Percentiles rank a stretch among this genome's conserved stretches.
These are phyloP conservation scores for Paracamarosporium sp. DNA, from an alignment of 2,329 filamentous ascomycete species.

Conservation along the genomic window DNA sequence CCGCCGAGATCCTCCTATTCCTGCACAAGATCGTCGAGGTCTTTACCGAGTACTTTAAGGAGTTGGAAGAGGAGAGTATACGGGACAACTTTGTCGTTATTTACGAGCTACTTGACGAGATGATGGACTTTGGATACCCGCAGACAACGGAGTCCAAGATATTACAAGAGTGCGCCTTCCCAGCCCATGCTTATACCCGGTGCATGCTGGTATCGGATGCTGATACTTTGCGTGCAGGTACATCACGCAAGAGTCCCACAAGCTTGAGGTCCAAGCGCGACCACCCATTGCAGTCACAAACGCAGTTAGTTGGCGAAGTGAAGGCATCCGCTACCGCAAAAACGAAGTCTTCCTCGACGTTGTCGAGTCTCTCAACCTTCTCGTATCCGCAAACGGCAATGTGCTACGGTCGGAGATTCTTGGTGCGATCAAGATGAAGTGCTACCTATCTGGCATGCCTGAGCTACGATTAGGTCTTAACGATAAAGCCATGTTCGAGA, in stretches of 20 bases:
- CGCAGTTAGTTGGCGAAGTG: slow-evolving; percentile 95
- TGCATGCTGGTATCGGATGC: not conserved
- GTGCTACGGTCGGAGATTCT: slow-evolving; percentile 95
- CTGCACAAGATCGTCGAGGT: slow-evolving; percentile 98
- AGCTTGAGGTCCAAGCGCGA: slow-evolving; percentile 93
- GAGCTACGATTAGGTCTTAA: slow-evolving; percentile 93
- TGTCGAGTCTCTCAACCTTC: slow-evolving; percentile 92
- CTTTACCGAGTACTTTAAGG: slow-evolving; percentile 99
- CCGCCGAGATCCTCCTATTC: slow-evolving; percentile 97
- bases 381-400: slow-evolving; percentile 93
- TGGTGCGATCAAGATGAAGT: slow-evolving; percentile 99
- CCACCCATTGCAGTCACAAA: slow-evolving; percentile 98
- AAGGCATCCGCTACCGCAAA: slow-evolving; percentile 97
- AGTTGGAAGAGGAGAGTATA: slow-evolving; percentile 97
- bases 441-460: slow-evolving; percentile 97
- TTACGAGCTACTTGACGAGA: slow-evolving; percentile 97
- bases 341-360: slow-evolving; percentile 99
- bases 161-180: slow-evolving; percentile 75
- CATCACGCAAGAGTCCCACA: slow-evolving; percentile 99
- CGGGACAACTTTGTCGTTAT: slow-evolving; percentile 99
- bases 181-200: not conserved
- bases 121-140: slow-evolving; percentile 99
- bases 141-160: slow-evolving; percentile 99
- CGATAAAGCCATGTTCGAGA: slow-evolving; percentile 99
- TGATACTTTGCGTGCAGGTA: slow-evolving; percentile 59